phyloP scores from a whole-genome alignment of 768 basidiomycete genomes.

The Termitomyces sp. region DNA sequence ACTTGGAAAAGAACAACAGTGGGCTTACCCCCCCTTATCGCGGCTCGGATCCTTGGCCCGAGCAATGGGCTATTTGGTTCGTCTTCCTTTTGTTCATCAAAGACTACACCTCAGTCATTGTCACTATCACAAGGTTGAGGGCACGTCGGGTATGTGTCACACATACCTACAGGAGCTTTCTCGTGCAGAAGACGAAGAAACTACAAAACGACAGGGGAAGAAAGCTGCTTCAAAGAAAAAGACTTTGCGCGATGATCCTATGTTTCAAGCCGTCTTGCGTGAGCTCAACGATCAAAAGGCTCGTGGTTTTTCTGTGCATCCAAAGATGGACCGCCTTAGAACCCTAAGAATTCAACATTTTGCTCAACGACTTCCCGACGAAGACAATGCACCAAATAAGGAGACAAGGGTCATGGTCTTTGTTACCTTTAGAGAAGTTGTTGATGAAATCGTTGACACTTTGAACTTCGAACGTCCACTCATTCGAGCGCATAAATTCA shows the following conservation, averaged over 20 bases:
- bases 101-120: neutral
- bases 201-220: constrained; percentile 17
- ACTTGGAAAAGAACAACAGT: constrained; percentile 33
- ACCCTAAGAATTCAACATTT: constrained; percentile 78
- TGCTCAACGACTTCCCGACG: constrained; percentile 40
- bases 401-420: constrained; percentile 91
- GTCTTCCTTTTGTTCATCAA: constrained; percentile 15
- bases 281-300: constrained; percentile 59
- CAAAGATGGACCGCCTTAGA: constrained; percentile 87
- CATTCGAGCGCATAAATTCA: constrained; percentile 78
- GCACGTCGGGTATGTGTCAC: constrained; percentile 76
- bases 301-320: constrained; percentile 63
- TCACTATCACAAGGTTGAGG: constrained; percentile 57
- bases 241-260: constrained; percentile 43
- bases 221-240: constrained; percentile 34
- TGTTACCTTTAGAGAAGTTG: constrained; percentile 81
- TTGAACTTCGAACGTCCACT: constrained; percentile 74
- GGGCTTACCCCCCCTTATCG: constrained; percentile 46
- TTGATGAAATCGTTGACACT: constrained; percentile 84
- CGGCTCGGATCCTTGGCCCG: constrained; percentile 59
- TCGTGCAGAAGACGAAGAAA: constrained; percentile 28
- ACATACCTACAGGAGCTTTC: constrained; percentile 48
- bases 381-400: constrained; percentile 24
- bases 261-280: constrained; percentile 58
- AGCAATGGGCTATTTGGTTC: constrained; percentile 84